Conservation (phyloP, 768 basidiomycete genomes). For the Boletales sp. region DNA sequence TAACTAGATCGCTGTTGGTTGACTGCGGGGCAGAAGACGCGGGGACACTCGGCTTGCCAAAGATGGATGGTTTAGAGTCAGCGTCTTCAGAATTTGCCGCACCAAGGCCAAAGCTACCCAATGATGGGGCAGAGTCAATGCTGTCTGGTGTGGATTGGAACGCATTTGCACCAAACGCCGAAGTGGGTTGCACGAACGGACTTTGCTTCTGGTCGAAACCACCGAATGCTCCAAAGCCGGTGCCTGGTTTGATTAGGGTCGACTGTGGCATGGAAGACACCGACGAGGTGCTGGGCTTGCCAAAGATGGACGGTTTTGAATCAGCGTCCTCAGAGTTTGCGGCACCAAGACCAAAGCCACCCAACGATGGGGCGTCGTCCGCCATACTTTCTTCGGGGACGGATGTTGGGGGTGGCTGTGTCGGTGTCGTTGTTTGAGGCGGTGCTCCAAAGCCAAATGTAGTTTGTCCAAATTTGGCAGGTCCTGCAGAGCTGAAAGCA, state of each 20-base stretch:
- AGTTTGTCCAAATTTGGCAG: constrained; percentile 32
- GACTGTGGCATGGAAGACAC: constrained; percentile 12
- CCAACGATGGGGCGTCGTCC: constrained; percentile 29
- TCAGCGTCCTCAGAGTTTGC: constrained; percentile 21
- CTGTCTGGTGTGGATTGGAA: constrained; percentile 16
- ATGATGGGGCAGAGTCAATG: constrained; percentile 12
- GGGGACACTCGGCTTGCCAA: constrained; percentile 22
- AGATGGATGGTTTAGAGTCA: constrained; percentile 29
- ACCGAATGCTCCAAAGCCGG: constrained; percentile 33
- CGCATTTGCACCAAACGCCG: constrained; percentile 12
- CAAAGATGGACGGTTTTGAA: constrained; percentile 32
- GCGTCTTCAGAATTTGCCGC: constrained; percentile 18
- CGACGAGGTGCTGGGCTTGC: constrained; percentile 15
- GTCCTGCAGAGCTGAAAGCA: constrained; percentile 28
- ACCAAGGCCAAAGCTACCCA: constrained; percentile 34
- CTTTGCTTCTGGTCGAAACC: constrained; percentile 22
- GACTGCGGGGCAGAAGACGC: constrained; percentile 11
- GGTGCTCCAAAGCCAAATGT: constrained; percentile 19
- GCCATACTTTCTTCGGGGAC: constrained; percentile 31
- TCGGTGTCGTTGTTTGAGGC: constrained; percentile 5
- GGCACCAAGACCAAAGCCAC: constrained; percentile 30
- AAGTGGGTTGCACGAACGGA: constrained; percentile 19
- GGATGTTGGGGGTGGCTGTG: constrained; percentile 1
- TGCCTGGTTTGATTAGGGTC: constrained; percentile 31
- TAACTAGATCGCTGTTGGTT: constrained; percentile 18